Percentiles rank a stretch among this genome's conserved stretches.
Conservation (phyloP, 805 yeast species). For the Lipomyces sp. region DNA sequence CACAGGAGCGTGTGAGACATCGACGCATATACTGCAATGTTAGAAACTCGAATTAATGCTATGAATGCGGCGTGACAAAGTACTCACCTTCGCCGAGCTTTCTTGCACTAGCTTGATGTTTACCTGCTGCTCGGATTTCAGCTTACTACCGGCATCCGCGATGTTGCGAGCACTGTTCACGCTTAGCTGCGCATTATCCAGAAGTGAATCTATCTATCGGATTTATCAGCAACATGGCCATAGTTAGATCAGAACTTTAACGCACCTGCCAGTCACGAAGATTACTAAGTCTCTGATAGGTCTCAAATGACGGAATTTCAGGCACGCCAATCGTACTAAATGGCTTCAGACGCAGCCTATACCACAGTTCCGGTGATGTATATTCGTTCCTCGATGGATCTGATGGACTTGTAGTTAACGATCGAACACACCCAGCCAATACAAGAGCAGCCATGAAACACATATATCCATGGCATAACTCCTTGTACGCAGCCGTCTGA, state of each 20-base stretch:
- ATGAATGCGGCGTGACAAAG: background rate
- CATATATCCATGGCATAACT: conserved; percentile 20
- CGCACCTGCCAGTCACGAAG: conserved; percentile 15
- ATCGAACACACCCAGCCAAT: conserved; percentile 13
- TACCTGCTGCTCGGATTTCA: conserved; percentile 7
- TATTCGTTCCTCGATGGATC: conserved; percentile 6
- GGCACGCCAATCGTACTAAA: conserved; percentile 83
- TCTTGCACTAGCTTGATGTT: conserved; percentile 13
- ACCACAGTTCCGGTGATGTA: conserved; percentile 47
- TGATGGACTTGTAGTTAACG: background rate
- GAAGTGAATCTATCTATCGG: conserved; percentile 12
- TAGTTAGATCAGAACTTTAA: background rate
- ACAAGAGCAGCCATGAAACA: conserved; percentile 27
- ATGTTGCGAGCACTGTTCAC: conserved; percentile 8
- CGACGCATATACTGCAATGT: background rate
- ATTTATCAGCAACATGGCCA: background rate
- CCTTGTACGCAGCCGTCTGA: conserved; percentile 11
- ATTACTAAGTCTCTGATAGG: conserved; percentile 38
- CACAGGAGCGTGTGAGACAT: conserved; percentile 19
- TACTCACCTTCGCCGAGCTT: conserved; percentile 2
- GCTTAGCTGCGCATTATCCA: conserved; percentile 13
- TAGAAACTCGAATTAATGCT: background rate
- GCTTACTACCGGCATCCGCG: conserved; percentile 12
- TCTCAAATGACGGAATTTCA: conserved; percentile 57
- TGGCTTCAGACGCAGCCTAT: conserved; percentile 72